Percentiles rank a stretch among this genome's conserved stretches.
Evolutionary conservation across 208 protist genomes (phyloP).

Genomic region (Wallacemonas sp.): DNA sequence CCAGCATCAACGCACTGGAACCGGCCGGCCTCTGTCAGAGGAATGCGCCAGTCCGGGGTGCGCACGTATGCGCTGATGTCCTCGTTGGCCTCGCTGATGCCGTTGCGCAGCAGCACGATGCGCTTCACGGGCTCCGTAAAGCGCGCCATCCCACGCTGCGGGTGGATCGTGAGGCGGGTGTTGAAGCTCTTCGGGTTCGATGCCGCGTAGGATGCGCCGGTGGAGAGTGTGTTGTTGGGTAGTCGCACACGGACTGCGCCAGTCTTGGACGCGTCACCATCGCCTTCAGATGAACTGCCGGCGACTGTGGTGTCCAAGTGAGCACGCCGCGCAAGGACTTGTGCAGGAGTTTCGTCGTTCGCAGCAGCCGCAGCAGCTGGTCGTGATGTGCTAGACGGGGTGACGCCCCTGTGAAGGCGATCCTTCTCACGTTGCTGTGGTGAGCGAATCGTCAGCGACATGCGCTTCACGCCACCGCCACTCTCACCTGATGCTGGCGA

Average conservation of each 20-base stretch:
- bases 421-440: conserved; percentile 22
- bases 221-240: neutral
- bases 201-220: neutral
- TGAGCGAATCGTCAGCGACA: conserved; percentile 77
- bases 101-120: conserved; percentile 88
- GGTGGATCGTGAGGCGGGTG: conserved; percentile 11
- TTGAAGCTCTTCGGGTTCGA: conserved; percentile 9
- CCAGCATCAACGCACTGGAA: conserved; percentile 69
- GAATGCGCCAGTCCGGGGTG: conserved; percentile 91
- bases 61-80: conserved; percentile 65
- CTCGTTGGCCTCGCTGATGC: conserved; percentile 72
- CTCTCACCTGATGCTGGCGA: neutral
- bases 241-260: too few relatives aligned
- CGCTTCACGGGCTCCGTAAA: conserved; percentile 86
- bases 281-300: too few relatives aligned
- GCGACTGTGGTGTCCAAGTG: too few relatives aligned
- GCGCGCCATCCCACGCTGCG: conserved; percentile 7
- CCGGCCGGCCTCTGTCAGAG: conserved; percentile 73
- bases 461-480: conserved; percentile 26
- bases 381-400: too few relatives aligned
- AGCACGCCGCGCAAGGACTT: neutral
- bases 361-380: too few relatives aligned
- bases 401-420: conserved; percentile 5
- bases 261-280: too few relatives aligned
- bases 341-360: neutral